A percentile compares a stretch with the other conserved stretches of the same genome.
Evolutionary conservation across 2,329 filamentous ascomycete genomes (phyloP).

Genomic region (Fusarium devonianum): DNA sequence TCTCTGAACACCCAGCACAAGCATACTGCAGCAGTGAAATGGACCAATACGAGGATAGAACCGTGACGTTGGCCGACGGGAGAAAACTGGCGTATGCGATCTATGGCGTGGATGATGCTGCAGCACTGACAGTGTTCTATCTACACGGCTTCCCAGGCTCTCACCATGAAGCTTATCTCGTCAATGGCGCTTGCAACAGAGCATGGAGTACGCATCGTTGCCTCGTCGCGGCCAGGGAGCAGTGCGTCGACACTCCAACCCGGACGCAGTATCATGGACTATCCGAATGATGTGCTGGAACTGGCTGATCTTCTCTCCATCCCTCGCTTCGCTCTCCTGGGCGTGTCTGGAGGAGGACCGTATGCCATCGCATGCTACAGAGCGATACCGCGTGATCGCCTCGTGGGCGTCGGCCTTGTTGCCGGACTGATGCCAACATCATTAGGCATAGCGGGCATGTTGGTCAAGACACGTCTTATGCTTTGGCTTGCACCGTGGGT

Average conservation of each 20-base stretch:
- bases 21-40: slow-evolving; percentile 4
- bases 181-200: not conserved
- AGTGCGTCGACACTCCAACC: slow-evolving; percentile 24
- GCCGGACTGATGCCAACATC: slow-evolving; percentile 23
- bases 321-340: not conserved
- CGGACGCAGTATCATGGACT: slow-evolving; percentile 9
- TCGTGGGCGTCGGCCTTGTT: slow-evolving; percentile 8
- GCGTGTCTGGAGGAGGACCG: slow-evolving; percentile 22
- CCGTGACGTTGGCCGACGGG: slow-evolving; percentile 12
- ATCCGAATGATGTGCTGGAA: slow-evolving; percentile 6
- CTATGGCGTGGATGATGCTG: slow-evolving; percentile 8
- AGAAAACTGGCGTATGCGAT: slow-evolving; percentile 20
- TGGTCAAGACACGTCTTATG: slow-evolving; percentile 13
- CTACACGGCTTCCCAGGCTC: slow-evolving; percentile 26
- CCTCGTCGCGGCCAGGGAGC: slow-evolving; percentile 13
- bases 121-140: slow-evolving; percentile 18
- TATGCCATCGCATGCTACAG: slow-evolving; percentile 25
- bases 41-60: slow-evolving; percentile 6
- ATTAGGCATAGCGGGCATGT: slow-evolving; percentile 22
- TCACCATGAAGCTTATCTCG: slow-evolving; percentile 20
- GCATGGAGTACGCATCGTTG: slow-evolving; percentile 13
- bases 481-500: slow-evolving; percentile 13
- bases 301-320: slow-evolving; percentile 2
- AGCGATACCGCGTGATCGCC: not conserved
- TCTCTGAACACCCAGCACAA: no score